Conservation (phyloP, 2,329 filamentous ascomycete species). For the Grosmannia serpens region DNA sequence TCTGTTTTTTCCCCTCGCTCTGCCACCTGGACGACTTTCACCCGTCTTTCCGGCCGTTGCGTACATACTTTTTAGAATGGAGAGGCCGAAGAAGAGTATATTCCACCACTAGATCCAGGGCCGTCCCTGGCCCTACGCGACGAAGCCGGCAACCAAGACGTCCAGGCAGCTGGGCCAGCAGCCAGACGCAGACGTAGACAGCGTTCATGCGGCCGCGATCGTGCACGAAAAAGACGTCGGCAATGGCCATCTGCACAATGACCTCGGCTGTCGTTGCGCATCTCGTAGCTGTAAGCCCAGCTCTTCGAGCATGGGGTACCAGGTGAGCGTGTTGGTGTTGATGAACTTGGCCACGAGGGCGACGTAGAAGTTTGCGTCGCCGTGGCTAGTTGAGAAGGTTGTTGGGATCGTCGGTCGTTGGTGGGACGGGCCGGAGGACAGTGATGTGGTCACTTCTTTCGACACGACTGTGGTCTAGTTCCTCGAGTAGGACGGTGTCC, state of each 20-base stretch:
- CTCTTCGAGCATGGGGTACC: constrained; percentile 19
- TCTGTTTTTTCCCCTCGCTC: too few species aligned
- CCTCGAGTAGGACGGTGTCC: not conserved
- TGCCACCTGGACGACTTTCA: too few species aligned
- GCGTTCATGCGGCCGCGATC: constrained; percentile 29
- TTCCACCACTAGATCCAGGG: not conserved
- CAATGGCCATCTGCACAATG: constrained; percentile 46
- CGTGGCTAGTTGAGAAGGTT: constrained; percentile 18
- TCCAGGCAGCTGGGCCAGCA: not conserved
- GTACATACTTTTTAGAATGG: too few species aligned
- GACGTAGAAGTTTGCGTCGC: constrained; percentile 22
- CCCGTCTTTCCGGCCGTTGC: too few species aligned
- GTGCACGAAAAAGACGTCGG: constrained; percentile 45
- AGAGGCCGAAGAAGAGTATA: not conserved
- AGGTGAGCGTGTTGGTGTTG: constrained; percentile 16
- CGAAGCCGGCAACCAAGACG: not conserved
- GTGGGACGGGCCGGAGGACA: constrained; percentile 2
- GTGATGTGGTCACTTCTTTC: not conserved
- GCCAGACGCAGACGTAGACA: not conserved
- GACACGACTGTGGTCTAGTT: not conserved
- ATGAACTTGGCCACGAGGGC: constrained; percentile 21
- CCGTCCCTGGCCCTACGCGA: not conserved
- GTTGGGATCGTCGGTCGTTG: constrained; percentile 2
- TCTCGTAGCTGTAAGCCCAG: not conserved
- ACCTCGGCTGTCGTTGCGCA: constrained; percentile 30